These are phyloP conservation scores for Chaetoceros tenuissimus DNA, from an alignment of 108 stramenopile species.

Conservation along the genomic window DNA sequence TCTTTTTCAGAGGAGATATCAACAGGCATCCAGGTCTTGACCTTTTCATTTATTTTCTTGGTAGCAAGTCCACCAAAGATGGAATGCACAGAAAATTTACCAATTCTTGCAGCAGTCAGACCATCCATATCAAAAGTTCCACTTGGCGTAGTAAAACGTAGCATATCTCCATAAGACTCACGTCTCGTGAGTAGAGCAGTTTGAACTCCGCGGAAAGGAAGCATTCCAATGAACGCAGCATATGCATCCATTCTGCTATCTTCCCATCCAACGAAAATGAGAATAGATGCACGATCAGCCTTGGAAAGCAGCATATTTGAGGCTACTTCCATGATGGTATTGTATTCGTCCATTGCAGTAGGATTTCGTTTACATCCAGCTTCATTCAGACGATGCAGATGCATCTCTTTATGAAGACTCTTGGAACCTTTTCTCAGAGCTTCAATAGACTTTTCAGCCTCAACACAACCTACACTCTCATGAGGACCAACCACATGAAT, in stretches of 20 bases:
- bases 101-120: conserved; percentile 11
- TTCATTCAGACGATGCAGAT: background rate
- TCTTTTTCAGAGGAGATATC: conserved; percentile 2
- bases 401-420: background rate
- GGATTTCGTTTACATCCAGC: background rate
- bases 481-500: conserved; percentile 6
- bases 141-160: conserved; percentile 6
- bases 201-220: conserved; percentile 12
- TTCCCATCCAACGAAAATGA: conserved; percentile 6
- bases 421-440: background rate
- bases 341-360: background rate
- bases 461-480: background rate
- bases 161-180: conserved; percentile 10
- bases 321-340: conserved; percentile 1
- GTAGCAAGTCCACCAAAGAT: conserved; percentile 6
- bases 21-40: conserved; percentile 10
- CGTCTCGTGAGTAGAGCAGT: conserved; percentile 7
- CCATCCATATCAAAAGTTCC: conserved; percentile 14
- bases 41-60: conserved; percentile 1
- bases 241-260: conserved; percentile 1
- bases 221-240: conserved; percentile 16
- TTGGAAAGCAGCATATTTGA: conserved; percentile 1
- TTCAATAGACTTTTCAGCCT: background rate
- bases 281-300: conserved; percentile 11
- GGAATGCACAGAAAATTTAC: conserved; percentile 15